Conservation (phyloP, 371 early-diverging fungal genomes). For the Syncephalastrum monosporum region DNA sequence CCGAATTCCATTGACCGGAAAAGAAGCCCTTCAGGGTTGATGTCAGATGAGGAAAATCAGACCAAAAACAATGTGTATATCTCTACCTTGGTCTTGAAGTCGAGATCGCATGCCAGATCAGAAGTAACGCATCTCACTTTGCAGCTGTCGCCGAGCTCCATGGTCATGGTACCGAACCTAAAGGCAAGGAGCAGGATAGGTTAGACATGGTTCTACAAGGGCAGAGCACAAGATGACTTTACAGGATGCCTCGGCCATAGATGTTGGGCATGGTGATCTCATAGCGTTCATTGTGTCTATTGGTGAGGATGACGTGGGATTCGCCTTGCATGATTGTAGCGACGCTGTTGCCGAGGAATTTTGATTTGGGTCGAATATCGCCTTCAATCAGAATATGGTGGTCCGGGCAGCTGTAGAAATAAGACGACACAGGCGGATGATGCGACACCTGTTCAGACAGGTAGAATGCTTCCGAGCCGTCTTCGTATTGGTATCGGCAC, state of each 20-base stretch:
- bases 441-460: conserved; percentile 92
- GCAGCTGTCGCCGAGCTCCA: conserved; percentile 90
- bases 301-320: conserved; percentile 60
- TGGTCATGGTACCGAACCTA: conserved; percentile 87
- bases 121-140: conserved; percentile 72
- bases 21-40: conserved; percentile 72
- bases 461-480: conserved; percentile 73
- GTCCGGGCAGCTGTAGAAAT: conserved; percentile 80
- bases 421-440: conserved; percentile 92
- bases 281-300: conserved; percentile 75
- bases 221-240: not conserved
- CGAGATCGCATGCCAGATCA: conserved; percentile 80
- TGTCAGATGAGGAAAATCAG: not conserved
- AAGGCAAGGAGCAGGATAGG: not conserved
- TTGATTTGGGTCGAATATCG: conserved; percentile 86
- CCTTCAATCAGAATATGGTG: conserved; percentile 79
- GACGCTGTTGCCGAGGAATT: conserved; percentile 92
- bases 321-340: conserved; percentile 89
- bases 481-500: conserved; percentile 67
- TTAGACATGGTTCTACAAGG: conserved; percentile 13
- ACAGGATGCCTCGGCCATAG: conserved; percentile 85
- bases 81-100: conserved; percentile 90
- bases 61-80: not conserved
- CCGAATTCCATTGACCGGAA: conserved; percentile 76
- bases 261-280: conserved; percentile 86